These are phyloP conservation scores for Xylariales sp. DNA, from an alignment of 2,329 filamentous ascomycete species.

Conservation along the genomic window DNA sequence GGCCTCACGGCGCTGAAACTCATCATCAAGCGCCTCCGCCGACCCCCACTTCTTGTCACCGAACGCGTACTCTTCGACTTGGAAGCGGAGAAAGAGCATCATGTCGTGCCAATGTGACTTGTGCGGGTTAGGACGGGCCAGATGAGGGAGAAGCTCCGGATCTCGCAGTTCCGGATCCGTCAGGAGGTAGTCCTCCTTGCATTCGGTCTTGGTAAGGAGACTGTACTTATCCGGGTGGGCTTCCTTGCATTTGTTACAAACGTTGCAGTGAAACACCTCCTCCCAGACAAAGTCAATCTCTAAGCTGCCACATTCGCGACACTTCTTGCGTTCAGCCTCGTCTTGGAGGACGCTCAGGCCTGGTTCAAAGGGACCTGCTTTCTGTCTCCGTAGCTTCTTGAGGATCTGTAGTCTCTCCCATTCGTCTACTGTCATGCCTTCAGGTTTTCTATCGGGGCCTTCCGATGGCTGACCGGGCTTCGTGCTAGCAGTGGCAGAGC, in stretches of 20 bases:
- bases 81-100: constrained; percentile 92
- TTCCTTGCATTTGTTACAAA: constrained; percentile 86
- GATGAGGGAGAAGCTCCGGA: constrained; percentile 76
- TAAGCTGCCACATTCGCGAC: constrained; percentile 73
- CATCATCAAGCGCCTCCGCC: constrained; percentile 76
- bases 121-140: constrained; percentile 89
- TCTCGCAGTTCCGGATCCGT: constrained; percentile 95
- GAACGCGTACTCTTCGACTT: constrained; percentile 93
- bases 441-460: constrained; percentile 61
- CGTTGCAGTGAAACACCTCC: constrained; percentile 69
- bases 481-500: constrained; percentile 30
- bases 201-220: constrained; percentile 94
- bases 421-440: constrained; percentile 83
- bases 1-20: constrained; percentile 74
- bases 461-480: constrained; percentile 25
- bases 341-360: constrained; percentile 72
- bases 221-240: constrained; percentile 89
- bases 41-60: constrained; percentile 83
- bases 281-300: constrained; percentile 97
- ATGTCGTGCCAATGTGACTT: constrained; percentile 97
- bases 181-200: constrained; percentile 87
- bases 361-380: constrained; percentile 82
- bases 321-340: constrained; percentile 64
- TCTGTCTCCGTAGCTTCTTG: constrained; percentile 65
- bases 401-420: constrained; percentile 85